Base-by-base conservation (phyloP, 371 early-diverging fungal genomes). In the Scutellospora calospora region DNA sequence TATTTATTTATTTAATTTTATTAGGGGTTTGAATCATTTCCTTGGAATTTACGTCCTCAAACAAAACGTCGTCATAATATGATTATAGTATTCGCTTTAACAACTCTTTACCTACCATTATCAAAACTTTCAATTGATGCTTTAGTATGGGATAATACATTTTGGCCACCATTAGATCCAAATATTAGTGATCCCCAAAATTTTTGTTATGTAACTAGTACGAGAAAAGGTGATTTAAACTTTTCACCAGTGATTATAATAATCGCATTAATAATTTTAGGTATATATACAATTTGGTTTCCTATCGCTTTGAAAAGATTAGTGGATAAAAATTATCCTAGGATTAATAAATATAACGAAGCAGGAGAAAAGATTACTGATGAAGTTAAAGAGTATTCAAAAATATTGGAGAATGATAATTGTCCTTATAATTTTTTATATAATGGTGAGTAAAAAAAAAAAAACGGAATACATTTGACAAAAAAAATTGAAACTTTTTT, bases 131-230 rank as follows among this genome's bases (percentile, higher is more conserved):
- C 91, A 2, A 72, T 91, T 29, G 90, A 90, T 31, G 88, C 89
- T 5, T 65, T 91, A 0, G 88, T 89, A 52, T 91, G 91, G 91
- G 81, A 85, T 20, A 88, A 89, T 62, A 85, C 86, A 20, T 90
- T 86, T 85, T 91, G 91, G 91, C 84, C 89, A 1, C 83, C 88
- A 29, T 9, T 81, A 45, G 90, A 90, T 68, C 91, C 91, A 1
- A 90, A 87, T 84, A 82, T 82, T 12, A 85, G 89, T 8, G 82
- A 80, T 31, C 85, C 88, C 0, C 18, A 31, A 0, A 82, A 84
- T 31, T 89, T 89, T 82, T 91, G 91, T 77, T 91, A 91, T 69
- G 89, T 88, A 3, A 90, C 91, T 9, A 88, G 89, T 22, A 90
- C 88, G 88, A 83, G 83, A 71, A 82, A 83, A 14, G 85, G 85